Evolutionary conservation across 768 basidiomycete genomes (phyloP).

Genomic region (Collybia sordida): DNA sequence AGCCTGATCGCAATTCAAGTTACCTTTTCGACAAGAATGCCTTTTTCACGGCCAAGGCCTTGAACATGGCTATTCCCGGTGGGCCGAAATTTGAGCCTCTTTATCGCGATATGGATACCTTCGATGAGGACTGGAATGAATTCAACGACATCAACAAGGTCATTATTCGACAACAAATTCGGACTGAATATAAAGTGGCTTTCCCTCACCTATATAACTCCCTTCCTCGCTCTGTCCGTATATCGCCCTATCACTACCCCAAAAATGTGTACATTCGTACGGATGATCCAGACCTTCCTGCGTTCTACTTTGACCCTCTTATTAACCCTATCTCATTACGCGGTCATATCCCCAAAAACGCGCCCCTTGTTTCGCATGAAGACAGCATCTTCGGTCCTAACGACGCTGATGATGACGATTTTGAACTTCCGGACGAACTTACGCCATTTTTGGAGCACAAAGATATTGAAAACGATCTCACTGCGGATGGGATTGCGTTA

Average conservation of each 20-base stretch:
- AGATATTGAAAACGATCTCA: constrained; percentile 84
- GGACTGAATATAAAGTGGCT: constrained; percentile 98
- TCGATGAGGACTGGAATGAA: constrained; percentile 99
- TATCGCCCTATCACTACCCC: constrained; percentile 88
- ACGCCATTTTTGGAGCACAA: constrained; percentile 80
- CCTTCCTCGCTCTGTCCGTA: constrained; percentile 89
- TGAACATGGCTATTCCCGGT: constrained; percentile 96
- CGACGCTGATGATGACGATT: constrained; percentile 82
- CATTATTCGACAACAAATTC: constrained; percentile 97
- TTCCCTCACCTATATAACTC: constrained; percentile 99
- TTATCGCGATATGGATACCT: constrained; percentile 94
- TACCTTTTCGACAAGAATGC: constrained; percentile 97
- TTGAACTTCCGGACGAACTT: constrained; percentile 77
- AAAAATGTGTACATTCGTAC: constrained; percentile 99
- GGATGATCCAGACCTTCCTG: constrained; percentile 98
- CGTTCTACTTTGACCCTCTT: constrained; percentile 98
- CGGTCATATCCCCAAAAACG: constrained; percentile 80
- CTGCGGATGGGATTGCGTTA: constrained; percentile 94
- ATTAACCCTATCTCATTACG: constrained; percentile 97
- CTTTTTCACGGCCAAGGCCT: constrained; percentile 97
- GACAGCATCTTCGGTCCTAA: constrained; percentile 91
- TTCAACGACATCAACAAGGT: constrained; percentile 99
- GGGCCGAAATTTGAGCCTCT: constrained; percentile 99
- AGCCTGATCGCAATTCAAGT: constrained; percentile 84
- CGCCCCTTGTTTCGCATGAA: constrained; percentile 83